Evolutionary conservation across 2,329 filamentous ascomycete species (phyloP).

Genomic region (Pseudogymnoascus sp.): DNA sequence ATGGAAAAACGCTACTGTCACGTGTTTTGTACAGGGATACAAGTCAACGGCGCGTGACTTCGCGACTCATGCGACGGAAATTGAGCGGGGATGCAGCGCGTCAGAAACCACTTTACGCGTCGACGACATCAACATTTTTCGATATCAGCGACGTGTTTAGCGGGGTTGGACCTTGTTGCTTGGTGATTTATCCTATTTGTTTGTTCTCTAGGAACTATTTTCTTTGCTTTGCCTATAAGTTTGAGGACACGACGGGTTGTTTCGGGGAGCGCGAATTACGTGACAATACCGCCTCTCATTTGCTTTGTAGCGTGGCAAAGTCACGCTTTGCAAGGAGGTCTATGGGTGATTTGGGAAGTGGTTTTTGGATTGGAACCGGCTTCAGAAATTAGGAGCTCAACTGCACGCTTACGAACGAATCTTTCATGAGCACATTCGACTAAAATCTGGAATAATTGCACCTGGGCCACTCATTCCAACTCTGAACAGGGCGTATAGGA

Average conservation of each 20-base stretch:
- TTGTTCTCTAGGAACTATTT: too few species aligned
- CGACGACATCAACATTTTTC: neutral
- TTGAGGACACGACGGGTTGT: neutral
- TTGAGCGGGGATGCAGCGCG: neutral
- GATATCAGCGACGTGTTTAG: neutral
- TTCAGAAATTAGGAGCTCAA: neutral
- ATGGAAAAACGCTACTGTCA: neutral
- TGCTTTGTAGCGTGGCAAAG: neutral
- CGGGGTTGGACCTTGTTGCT: neutral
- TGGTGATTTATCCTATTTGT: neutral
- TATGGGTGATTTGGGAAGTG: neutral
- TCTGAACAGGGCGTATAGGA: neutral
- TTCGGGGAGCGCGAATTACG: neutral
- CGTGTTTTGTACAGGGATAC: neutral
- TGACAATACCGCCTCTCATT: neutral
- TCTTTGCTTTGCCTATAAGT: neutral
- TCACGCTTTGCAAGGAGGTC: neutral
- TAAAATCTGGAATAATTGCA: neutral
- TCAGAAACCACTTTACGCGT: slow-evolving; percentile 7
- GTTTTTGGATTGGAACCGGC: neutral
- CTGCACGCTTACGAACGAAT: neutral
- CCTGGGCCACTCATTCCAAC: neutral
- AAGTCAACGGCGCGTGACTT: slow-evolving; percentile 4
- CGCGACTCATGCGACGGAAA: neutral
- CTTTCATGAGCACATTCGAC: neutral